Percentiles rank a stretch among this genome's conserved stretches.
Conservation (phyloP, 2,329 filamentous ascomycete species). For the Epichloe brachyelytri region DNA sequence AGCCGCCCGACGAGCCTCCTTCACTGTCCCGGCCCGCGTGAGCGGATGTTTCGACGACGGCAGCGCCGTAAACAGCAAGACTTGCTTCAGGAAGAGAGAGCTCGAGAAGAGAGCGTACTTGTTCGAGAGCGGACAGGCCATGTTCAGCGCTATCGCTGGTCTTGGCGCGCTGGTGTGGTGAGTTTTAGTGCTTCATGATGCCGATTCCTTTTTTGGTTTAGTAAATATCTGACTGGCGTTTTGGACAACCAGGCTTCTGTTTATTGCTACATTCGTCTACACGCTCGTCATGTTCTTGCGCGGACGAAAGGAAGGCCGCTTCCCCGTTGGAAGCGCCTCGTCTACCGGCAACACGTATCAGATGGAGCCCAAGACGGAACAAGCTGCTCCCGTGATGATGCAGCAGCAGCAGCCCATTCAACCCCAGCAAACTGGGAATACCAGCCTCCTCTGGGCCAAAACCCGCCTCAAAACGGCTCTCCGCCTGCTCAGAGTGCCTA, state of each 20-base stretch:
- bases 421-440: slow-evolving; percentile 8
- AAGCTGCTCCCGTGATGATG: slow-evolving; percentile 4
- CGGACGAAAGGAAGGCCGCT: slow-evolving; percentile 26
- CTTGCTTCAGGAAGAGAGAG: slow-evolving; percentile 20
- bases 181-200: slow-evolving; percentile 7
- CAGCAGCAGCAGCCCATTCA: slow-evolving; percentile 11
- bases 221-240: neutral
- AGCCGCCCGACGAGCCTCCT: slow-evolving; percentile 26
- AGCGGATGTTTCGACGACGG: slow-evolving; percentile 24
- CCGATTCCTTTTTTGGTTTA: neutral
- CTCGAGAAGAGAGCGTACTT: slow-evolving; percentile 17
- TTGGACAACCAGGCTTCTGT: slow-evolving; percentile 21
- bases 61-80: slow-evolving; percentile 25
- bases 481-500: slow-evolving; percentile 16
- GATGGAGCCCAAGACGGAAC: slow-evolving; percentile 21
- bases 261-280: slow-evolving; percentile 24
- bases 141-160: slow-evolving; percentile 28
- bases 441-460: slow-evolving; percentile 11
- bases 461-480: slow-evolving; percentile 11
- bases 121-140: slow-evolving; percentile 19
- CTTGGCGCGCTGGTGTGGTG: slow-evolving; percentile 31
- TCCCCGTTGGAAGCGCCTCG: slow-evolving; percentile 12
- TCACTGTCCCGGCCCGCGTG: slow-evolving; percentile 19
- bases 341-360: slow-evolving; percentile 13
- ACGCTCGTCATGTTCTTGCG: slow-evolving; percentile 21